Conservation (phyloP, 1,284 basidiomycete genomes). For the Calocybe gambosa region DNA sequence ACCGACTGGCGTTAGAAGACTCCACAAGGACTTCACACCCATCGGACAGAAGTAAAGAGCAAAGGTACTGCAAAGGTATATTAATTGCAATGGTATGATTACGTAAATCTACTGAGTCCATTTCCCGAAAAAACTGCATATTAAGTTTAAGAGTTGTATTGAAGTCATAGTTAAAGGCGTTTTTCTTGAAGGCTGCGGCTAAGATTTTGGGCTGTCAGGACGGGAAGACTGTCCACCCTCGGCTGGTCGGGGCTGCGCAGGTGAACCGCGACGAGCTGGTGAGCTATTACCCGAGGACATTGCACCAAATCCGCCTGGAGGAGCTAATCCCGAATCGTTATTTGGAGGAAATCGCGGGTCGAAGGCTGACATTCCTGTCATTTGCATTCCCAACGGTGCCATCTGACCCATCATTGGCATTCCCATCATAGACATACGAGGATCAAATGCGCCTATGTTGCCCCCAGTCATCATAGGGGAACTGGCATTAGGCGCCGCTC, state of each 20-base stretch:
- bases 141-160: neutral
- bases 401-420: constrained; percentile 55
- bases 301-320: constrained; percentile 28
- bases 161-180: neutral
- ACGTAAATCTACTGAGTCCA: constrained; percentile 3
- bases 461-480: constrained; percentile 48
- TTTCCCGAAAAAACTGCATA: neutral
- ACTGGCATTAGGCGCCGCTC: constrained; percentile 28
- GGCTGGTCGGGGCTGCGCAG: constrained; percentile 28
- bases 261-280: constrained; percentile 35
- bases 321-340: constrained; percentile 28
- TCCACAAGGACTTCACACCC: constrained; percentile 97
- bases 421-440: constrained; percentile 50
- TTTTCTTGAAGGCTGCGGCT: neutral
- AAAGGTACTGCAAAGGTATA: too few relatives aligned
- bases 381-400: constrained; percentile 44
- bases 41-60: constrained; percentile 41
- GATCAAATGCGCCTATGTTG: constrained; percentile 34
- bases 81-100: neutral
- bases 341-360: constrained; percentile 47
- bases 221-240: constrained; percentile 28
- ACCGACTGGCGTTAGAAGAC: constrained; percentile 83
- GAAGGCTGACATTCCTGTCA: constrained; percentile 53
- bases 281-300: constrained; percentile 34
- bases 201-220: constrained; percentile 32